Percentiles rank a stretch among this genome's conserved stretches.
phyloP scores from a whole-genome alignment of 345 rosid species.

The Isatis tinctoria region DNA sequence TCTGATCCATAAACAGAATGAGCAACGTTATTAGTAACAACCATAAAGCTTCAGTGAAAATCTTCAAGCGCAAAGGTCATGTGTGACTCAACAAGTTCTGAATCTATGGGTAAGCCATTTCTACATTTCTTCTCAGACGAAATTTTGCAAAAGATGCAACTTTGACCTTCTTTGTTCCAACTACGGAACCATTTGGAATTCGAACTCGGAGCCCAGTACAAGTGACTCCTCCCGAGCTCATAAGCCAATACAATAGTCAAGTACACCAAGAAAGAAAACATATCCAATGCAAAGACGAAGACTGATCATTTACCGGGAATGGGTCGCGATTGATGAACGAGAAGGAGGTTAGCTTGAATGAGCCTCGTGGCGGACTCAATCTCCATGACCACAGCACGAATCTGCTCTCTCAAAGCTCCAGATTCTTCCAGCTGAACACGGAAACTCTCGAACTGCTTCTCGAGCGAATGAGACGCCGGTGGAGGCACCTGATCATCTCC shows the following conservation, averaged over 20 bases:
- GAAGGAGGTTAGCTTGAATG: slow-evolving; percentile 72
- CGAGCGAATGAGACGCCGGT: slow-evolving; percentile 37
- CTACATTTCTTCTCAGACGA: not conserved
- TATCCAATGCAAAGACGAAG: not conserved
- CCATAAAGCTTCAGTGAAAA: not conserved
- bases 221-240: not conserved
- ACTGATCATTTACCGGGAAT: slow-evolving; percentile 52
- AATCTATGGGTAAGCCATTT: not conserved
- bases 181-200: not conserved
- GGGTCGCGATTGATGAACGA: slow-evolving; percentile 84
- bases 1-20: slow-evolving; percentile 39
- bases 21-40: not conserved
- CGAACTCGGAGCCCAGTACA: not conserved
- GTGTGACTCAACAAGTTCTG: not conserved
- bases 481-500: slow-evolving; percentile 31
- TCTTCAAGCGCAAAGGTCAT: not conserved
- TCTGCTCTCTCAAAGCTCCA: slow-evolving; percentile 65
- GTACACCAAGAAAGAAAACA: not conserved
- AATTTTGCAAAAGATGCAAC: not conserved
- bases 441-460: slow-evolving; percentile 76
- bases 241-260: not conserved
- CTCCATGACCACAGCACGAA: slow-evolving; percentile 64
- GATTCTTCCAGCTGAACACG: slow-evolving; percentile 72
- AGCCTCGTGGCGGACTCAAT: slow-evolving; percentile 72
- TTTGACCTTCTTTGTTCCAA: not conserved